Evolutionary conservation across 1,284 basidiomycete genomes (phyloP).

Genomic region (Puccinia novopanici): DNA sequence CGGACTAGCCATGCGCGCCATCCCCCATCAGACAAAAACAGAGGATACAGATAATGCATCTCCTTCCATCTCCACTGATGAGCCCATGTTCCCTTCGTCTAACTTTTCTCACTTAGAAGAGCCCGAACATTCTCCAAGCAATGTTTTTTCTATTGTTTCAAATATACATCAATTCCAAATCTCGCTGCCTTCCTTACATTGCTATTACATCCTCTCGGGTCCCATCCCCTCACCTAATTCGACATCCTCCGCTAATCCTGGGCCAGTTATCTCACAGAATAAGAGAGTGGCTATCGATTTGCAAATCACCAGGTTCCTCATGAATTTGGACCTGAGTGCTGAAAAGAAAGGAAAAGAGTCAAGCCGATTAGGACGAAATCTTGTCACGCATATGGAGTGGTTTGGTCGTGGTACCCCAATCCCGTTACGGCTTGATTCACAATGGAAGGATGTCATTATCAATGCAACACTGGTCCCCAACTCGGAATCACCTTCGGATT

Average conservation of each 20-base stretch:
- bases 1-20: background rate
- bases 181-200: conserved; percentile 10
- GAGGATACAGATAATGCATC: background rate
- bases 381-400: conserved; percentile 46
- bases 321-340: conserved; percentile 46
- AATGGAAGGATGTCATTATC: conserved; percentile 46
- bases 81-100: conserved; percentile 6
- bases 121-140: background rate
- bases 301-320: conserved; percentile 15
- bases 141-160: conserved; percentile 2
- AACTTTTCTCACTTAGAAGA: conserved; percentile 12
- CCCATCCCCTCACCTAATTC: background rate
- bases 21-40: conserved; percentile 16
- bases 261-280: background rate
- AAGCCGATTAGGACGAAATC: conserved; percentile 5
- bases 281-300: conserved; percentile 26
- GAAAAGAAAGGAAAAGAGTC: conserved; percentile 22
- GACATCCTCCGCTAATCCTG: background rate
- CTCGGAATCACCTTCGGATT: background rate
- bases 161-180: conserved; percentile 30
- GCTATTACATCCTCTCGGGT: conserved; percentile 18
- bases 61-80: background rate
- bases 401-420: conserved; percentile 35
- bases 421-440: conserved; percentile 26
- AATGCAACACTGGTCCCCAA: conserved; percentile 25